These are phyloP conservation scores for Earliella scabrosa DNA, from an alignment of 1,284 basidiomycete genomes.

Conservation along the genomic window DNA sequence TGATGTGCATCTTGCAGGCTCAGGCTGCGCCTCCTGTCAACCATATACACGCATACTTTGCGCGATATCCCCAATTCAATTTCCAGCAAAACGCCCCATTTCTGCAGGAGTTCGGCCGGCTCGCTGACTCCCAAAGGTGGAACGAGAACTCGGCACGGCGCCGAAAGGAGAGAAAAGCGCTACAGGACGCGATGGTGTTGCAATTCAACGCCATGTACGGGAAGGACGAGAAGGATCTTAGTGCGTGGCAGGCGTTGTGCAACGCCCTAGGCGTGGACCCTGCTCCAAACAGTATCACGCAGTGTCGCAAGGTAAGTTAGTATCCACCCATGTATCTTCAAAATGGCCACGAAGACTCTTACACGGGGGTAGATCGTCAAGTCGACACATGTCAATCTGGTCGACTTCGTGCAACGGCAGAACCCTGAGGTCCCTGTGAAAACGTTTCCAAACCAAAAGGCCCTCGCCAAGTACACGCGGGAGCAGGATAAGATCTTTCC, in stretches of 20 bases:
- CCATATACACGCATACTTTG: conserved; percentile 18
- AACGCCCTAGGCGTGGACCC: conserved; percentile 20
- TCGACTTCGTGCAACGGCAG: conserved; percentile 39
- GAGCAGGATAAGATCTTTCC: conserved; percentile 41
- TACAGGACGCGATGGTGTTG: conserved; percentile 34
- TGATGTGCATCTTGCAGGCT: too few relatives aligned
- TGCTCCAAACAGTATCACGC: conserved; percentile 11
- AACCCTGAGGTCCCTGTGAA: conserved; percentile 17
- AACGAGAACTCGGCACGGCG: neutral
- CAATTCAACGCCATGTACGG: conserved; percentile 46
- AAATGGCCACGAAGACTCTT: too few relatives aligned
- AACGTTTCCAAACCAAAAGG: conserved; percentile 32
- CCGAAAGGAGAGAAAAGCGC: neutral
- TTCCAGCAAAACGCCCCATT: conserved; percentile 7
- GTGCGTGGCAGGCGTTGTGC: conserved; percentile 39
- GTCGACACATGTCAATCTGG: conserved; percentile 41
- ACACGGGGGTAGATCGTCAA: conserved; percentile 10
- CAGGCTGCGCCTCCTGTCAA: neutral
- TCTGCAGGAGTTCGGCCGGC: conserved; percentile 17
- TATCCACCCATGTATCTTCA: too few relatives aligned
- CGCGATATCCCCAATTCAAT: conserved; percentile 17
- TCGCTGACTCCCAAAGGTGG: conserved; percentile 3
- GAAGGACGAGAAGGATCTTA: conserved; percentile 35
- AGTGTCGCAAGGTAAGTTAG: conserved; percentile 14
- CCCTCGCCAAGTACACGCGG: conserved; percentile 40